phyloP scores from a whole-genome alignment of 306 rosid species.

The Vigna angularis region DNA sequence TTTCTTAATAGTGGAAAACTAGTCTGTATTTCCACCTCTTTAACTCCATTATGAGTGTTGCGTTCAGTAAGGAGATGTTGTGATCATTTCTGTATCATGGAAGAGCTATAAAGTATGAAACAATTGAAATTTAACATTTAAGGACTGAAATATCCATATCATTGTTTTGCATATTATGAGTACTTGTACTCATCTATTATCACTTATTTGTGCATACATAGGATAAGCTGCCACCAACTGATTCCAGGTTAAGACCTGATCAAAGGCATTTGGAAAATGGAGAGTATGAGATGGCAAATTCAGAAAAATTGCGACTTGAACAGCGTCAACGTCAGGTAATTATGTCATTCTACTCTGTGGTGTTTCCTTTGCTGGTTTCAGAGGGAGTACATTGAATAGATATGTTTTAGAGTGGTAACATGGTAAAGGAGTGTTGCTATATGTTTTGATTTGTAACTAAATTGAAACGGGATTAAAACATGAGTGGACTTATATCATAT shows the following conservation, averaged over 20 bases:
- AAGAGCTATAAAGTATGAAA: constrained; percentile 21
- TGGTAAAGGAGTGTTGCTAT: neutral
- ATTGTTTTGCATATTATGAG: neutral
- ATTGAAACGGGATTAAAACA: neutral
- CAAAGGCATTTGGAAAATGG: constrained; percentile 97
- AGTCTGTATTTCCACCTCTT: neutral
- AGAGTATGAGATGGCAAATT: constrained; percentile 91
- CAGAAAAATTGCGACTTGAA: constrained; percentile 88
- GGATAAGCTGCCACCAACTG: constrained; percentile 95
- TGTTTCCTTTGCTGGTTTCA: constrained; percentile 17
- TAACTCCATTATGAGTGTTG: neutral
- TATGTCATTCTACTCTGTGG: constrained; percentile 3
- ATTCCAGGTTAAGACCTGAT: constrained; percentile 97
- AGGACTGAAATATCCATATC: constrained; percentile 1
- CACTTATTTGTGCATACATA: constrained; percentile 39
- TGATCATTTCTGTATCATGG: constrained; percentile 10
- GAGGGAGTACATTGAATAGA: neutral
- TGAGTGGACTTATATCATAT: too few relatives aligned
- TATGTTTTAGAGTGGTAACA: constrained; percentile 10
- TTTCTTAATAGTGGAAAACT: constrained; percentile 4
- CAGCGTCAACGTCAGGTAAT: constrained; percentile 94
- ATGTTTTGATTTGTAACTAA: neutral
- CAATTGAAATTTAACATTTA: neutral
- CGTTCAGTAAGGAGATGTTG: neutral
- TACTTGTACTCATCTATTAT: constrained; percentile 5